These are phyloP conservation scores for Diddensiella transvaalensis DNA, from an alignment of 805 yeast genomes.

Conservation along the genomic window DNA sequence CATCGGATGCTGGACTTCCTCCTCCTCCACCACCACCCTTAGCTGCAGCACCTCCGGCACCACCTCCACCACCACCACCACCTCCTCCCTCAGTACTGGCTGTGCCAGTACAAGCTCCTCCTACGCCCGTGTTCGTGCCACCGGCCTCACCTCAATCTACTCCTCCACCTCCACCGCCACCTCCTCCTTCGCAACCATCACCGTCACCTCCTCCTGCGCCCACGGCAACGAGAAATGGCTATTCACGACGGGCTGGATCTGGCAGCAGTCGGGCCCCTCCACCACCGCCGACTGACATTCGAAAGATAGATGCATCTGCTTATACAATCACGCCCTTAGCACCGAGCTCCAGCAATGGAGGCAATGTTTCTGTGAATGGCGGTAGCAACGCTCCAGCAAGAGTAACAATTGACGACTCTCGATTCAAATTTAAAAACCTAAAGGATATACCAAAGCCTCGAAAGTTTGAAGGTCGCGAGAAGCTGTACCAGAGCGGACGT, in stretches of 20 bases:
- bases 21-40: neutral
- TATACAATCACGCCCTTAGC: constrained; percentile 52
- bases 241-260: constrained; percentile 27
- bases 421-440: constrained; percentile 67
- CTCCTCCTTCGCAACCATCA: constrained; percentile 25
- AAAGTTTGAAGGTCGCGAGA: constrained; percentile 62
- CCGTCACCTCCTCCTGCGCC: constrained; percentile 33
- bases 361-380: constrained; percentile 7
- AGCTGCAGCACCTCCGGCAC: constrained; percentile 25
- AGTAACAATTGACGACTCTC: constrained; percentile 61
- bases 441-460: constrained; percentile 85
- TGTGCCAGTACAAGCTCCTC: constrained; percentile 26
- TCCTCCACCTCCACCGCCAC: constrained; percentile 30
- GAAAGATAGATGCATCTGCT: constrained; percentile 62
- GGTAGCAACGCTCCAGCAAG: constrained; percentile 11
- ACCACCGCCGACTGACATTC: constrained; percentile 38
- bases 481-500: constrained; percentile 91
- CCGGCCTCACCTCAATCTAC: constrained; percentile 23
- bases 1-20: neutral
- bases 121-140: constrained; percentile 25
- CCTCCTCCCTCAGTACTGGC: constrained; percentile 27
- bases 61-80: constrained; percentile 29
- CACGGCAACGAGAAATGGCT: constrained; percentile 15
- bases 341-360: constrained; percentile 21
- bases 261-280: constrained; percentile 27